Percentiles rank a stretch among this genome's conserved stretches.
Conservation (phyloP, 345 rosid species). For the Bruguiera sexangula region DNA sequence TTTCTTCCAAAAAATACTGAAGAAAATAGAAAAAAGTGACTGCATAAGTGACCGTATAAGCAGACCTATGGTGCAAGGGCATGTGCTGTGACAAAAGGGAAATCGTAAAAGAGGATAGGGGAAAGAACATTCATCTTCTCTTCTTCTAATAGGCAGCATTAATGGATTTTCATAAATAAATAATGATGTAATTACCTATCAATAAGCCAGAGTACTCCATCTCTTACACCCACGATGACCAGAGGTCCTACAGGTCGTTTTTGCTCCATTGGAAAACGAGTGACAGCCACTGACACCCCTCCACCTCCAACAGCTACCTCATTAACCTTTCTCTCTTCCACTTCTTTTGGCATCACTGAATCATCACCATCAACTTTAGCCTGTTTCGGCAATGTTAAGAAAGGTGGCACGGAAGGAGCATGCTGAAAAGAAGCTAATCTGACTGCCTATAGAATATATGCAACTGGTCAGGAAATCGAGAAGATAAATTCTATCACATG, state of each 20-base stretch:
- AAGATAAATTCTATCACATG: slow-evolving; percentile 8
- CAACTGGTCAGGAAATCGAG: slow-evolving; percentile 1
- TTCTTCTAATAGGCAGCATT: not conserved
- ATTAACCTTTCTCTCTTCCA: slow-evolving; percentile 68
- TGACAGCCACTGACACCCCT: slow-evolving; percentile 95
- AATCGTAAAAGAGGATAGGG: not conserved
- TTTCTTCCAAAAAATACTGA: too few relatives aligned
- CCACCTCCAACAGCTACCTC: slow-evolving; percentile 99
- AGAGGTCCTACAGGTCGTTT: slow-evolving; percentile 98
- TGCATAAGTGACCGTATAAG: too few relatives aligned
- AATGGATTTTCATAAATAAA: slow-evolving; percentile 3
- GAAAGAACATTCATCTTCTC: slow-evolving; percentile 5
- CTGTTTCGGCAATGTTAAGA: slow-evolving; percentile 76
- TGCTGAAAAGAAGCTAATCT: slow-evolving; percentile 97
- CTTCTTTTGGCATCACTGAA: slow-evolving; percentile 42
- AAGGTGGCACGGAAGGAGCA: slow-evolving; percentile 93
- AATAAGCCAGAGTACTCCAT: slow-evolving; percentile 99
- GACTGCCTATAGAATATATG: slow-evolving; percentile 61
- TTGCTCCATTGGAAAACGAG: slow-evolving; percentile 92
- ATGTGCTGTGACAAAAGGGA: not conserved
- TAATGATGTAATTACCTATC: slow-evolving; percentile 55
- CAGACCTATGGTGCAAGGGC: too few relatives aligned
- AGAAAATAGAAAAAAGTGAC: too few relatives aligned
- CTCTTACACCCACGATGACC: slow-evolving; percentile 86
- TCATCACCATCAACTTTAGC: slow-evolving; percentile 79